These are phyloP conservation scores for Salix viminalis DNA, from an alignment of 345 rosid genomes.

Conservation along the genomic window DNA sequence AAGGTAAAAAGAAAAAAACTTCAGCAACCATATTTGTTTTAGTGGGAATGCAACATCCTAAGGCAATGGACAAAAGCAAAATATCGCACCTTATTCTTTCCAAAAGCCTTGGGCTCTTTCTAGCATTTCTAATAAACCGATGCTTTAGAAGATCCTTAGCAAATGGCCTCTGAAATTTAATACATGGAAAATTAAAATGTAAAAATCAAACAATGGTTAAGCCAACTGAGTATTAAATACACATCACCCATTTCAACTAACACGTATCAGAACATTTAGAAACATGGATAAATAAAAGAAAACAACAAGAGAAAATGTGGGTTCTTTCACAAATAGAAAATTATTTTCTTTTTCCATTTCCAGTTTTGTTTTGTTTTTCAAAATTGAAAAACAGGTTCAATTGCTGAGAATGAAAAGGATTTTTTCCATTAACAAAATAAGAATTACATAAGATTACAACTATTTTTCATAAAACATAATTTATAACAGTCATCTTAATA, in stretches of 20 bases:
- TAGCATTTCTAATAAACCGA: constrained; percentile 76
- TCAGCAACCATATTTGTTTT: not conserved
- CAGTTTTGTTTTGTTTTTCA: too few relatives aligned
- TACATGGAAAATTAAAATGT: constrained; percentile 12
- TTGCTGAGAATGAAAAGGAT: too few relatives aligned
- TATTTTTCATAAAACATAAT: too few relatives aligned
- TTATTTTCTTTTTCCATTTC: too few relatives aligned
- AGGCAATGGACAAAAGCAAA: not conserved
- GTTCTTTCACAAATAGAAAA: too few relatives aligned
- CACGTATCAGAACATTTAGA: not conserved
- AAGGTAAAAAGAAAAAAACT: not conserved
- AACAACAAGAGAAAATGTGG: not conserved
- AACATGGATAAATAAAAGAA: not conserved
- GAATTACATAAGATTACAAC: too few relatives aligned
- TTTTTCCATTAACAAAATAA: too few relatives aligned
- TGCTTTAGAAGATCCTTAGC: constrained; percentile 95
- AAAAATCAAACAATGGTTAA: constrained; percentile 9
- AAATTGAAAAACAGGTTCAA: too few relatives aligned
- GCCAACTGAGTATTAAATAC: constrained; percentile 1
- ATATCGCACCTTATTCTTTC: constrained; percentile 86
- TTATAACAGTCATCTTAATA: too few relatives aligned
- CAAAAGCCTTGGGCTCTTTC: constrained; percentile 82
- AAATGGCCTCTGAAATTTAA: constrained; percentile 74
- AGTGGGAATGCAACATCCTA: not conserved
- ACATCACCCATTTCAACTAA: constrained; percentile 8